Percentiles rank a stretch among this genome's conserved stretches.
Conservation (phyloP, 345 rosid species). For the Hypericum androsaemum region DNA sequence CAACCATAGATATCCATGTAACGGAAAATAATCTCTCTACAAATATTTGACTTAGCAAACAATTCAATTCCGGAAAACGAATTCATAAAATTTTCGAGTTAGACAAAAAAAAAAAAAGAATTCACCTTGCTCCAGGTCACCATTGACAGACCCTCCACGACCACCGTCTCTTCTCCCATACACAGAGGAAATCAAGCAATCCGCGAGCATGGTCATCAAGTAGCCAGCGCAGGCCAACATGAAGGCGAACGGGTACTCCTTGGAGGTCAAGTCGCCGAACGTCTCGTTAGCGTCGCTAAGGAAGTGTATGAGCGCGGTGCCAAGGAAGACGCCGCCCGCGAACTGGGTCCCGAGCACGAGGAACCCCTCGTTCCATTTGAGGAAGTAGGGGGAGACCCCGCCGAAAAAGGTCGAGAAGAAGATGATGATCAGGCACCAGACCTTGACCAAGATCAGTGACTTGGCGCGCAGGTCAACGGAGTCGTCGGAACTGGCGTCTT, state of each 20-base stretch:
- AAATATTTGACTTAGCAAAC: no score
- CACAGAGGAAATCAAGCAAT: conserved; percentile 39
- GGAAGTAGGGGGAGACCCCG: conserved; percentile 67
- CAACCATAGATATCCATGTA: no score
- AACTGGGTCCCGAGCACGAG: conserved; percentile 71
- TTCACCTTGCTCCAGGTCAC: conserved; percentile 45
- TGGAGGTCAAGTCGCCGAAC: conserved; percentile 41
- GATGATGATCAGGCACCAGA: conserved; percentile 56
- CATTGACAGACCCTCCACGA: no score
- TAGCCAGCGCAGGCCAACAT: conserved; percentile 78
- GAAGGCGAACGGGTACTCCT: conserved; percentile 70
- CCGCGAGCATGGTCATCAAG: conserved; percentile 66
- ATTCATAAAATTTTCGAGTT: no score
- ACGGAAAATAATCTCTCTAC: no score
- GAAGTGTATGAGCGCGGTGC: conserved; percentile 81
- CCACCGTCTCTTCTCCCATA: conserved; percentile 23
- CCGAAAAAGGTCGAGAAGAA: conserved; percentile 54
- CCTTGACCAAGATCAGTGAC: conserved; percentile 42
- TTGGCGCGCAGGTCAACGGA: conserved; percentile 37
- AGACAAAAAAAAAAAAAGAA: no score
- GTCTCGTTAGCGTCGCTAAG: conserved; percentile 66
- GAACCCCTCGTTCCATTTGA: conserved; percentile 73
- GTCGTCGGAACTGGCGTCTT: not conserved
- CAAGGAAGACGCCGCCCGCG: conserved; percentile 76
- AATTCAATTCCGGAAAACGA: no score